phyloP scores from a whole-genome alignment of 179 eudicot genomes.

The Gypsophila paniculata region DNA sequence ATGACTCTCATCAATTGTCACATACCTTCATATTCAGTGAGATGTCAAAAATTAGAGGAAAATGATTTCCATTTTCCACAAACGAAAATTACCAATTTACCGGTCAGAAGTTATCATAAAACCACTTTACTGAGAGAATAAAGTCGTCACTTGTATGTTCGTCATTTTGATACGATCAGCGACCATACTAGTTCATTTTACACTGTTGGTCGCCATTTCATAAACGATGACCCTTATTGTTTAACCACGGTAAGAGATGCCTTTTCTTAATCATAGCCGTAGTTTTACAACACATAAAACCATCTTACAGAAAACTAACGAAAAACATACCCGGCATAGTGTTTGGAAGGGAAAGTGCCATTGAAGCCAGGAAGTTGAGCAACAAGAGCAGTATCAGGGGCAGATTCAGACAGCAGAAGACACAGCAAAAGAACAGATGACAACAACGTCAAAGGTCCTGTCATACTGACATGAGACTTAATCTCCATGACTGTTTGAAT shows the following conservation, averaged over 20 bases:
- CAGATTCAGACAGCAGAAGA: slow-evolving; percentile 38
- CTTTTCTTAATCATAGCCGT: not conserved
- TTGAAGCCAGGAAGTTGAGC: slow-evolving; percentile 70
- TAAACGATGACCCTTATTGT: too few relatives aligned
- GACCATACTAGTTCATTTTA: too few relatives aligned
- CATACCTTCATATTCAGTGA: slow-evolving; percentile 50
- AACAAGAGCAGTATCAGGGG: slow-evolving; percentile 57
- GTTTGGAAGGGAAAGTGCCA: slow-evolving; percentile 74
- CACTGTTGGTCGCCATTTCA: too few relatives aligned
- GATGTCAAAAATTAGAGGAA: not conserved
- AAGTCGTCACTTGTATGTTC: too few relatives aligned
- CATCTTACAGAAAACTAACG: not conserved
- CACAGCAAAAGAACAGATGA: slow-evolving; percentile 2
- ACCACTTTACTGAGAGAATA: too few relatives aligned
- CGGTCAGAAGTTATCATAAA: not conserved
- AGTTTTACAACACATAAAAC: not conserved
- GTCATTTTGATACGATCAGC: not conserved
- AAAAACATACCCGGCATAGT: slow-evolving; percentile 49
- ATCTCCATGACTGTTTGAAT: slow-evolving; percentile 15
- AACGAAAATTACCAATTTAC: not conserved
- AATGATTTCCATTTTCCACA: not conserved
- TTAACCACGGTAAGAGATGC: not conserved
- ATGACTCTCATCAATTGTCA: slow-evolving; percentile 63
- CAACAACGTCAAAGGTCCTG: slow-evolving; percentile 6
- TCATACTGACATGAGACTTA: not conserved